Base-by-base conservation (phyloP, 228 moss, liverwort and hornwort genomes). In the Sphagnum fallax region DNA sequence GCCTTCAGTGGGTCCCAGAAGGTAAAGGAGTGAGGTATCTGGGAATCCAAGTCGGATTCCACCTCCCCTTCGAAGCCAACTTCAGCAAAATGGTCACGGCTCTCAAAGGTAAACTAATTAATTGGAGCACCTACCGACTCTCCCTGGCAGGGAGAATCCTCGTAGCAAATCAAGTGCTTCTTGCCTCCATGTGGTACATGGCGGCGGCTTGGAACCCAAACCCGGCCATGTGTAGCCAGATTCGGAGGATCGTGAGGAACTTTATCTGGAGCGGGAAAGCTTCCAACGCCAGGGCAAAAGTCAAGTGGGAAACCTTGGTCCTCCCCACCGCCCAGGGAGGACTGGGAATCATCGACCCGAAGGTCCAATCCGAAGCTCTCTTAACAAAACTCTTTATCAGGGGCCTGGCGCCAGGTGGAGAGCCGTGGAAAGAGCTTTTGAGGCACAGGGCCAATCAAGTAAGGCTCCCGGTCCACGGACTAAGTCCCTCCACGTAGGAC, bases 11-110 rank as follows among this genome's bases (percentile, higher is more conserved):
- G 68, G 47, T 68, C 0, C 4, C 6, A 0, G 9, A 48, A 47
- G 57, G 57, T 1, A 48, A 68, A 13, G 4, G 10, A 0, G 48
- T 59, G 4, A 58, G 6, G 49, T 68, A 68, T 4, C n/a, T 67
- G n/a, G 67, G 67, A 5, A 52, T 67, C 52, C 52, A 15, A 6
- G 3, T 68, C 6, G 68, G 68, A 4, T 68, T 68, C n/a, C 6
- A 10, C 14, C 16, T 7, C 12, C 6, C 5, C 6, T 4, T 0
- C 6, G 10, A 60, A 13, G 60, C 6, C 5, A 6, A 5, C 5
- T 13, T 60, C 1, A 60, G 14, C 14, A 16, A 5, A 13, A 8
- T 12, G 12, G 60, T 60, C 6, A 18, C 18, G 18, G 18, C 18
- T 0, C 18, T 18, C 6, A 60, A 13, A 4, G 16, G 10, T 4